phyloP scores from a whole-genome alignment of 306 rosid genomes.

The Cicer bijugum region DNA sequence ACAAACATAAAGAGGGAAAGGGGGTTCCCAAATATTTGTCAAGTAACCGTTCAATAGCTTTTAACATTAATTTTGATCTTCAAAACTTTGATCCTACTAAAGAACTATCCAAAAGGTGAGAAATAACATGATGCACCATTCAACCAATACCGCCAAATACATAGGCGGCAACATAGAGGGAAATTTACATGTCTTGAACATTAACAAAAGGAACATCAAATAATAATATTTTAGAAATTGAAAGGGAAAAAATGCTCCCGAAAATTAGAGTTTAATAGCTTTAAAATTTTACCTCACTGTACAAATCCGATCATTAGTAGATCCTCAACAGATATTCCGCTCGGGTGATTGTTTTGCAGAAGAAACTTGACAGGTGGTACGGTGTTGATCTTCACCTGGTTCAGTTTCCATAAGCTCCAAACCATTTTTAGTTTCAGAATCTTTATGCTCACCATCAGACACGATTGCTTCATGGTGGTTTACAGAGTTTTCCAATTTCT shows the following conservation, averaged over 20 bases:
- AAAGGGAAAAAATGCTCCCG: constrained; percentile 47
- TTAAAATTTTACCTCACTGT: constrained; percentile 80
- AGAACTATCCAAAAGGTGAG: constrained; percentile 51
- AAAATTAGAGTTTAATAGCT: constrained; percentile 58
- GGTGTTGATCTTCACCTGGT: constrained; percentile 51
- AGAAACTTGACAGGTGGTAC: constrained; percentile 48
- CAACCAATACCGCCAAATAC: constrained; percentile 61
- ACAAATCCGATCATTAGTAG: constrained; percentile 66
- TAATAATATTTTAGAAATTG: constrained; percentile 52
- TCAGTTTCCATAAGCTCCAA: constrained; percentile 54
- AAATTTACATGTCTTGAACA: constrained; percentile 68
- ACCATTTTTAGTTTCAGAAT: constrained; percentile 44
- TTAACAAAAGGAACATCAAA: constrained; percentile 52
- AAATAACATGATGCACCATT: constrained; percentile 54
- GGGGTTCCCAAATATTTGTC: constrained; percentile 50
- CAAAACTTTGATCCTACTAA: constrained; percentile 54
- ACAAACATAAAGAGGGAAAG: constrained; percentile 46
- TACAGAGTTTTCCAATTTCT: constrained; percentile 39
- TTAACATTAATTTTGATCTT: constrained; percentile 50
- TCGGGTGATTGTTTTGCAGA: constrained; percentile 56
- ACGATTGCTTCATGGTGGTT: constrained; percentile 49
- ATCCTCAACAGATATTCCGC: constrained; percentile 54
- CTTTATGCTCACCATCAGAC: constrained; percentile 52
- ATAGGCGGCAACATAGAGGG: constrained; percentile 62
- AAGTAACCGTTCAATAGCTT: constrained; percentile 54